These are phyloP conservation scores for Lunularia cruciata DNA, from an alignment of 225 moss, liverwort and hornwort genomes.

Conservation along the genomic window DNA sequence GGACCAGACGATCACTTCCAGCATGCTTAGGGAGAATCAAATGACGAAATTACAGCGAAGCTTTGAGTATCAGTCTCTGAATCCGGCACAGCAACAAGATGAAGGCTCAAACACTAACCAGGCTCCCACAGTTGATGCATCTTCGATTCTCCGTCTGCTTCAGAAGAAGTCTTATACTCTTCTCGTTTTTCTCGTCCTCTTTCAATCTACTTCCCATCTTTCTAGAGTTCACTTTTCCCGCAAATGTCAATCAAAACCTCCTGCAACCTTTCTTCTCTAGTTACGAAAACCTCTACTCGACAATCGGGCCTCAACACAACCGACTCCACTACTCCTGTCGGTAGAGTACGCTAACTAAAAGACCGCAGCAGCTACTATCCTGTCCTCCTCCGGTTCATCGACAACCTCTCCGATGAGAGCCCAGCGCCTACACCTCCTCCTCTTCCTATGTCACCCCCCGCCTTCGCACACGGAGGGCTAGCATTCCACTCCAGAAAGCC, in stretches of 20 bases:
- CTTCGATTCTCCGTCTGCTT: constrained; percentile 87
- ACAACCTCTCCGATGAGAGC: constrained; percentile 8
- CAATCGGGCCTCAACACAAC: constrained; percentile 1
- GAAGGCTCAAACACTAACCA: constrained; percentile 54
- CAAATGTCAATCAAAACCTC: constrained; percentile 10
- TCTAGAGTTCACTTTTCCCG: constrained; percentile 37
- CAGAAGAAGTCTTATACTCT: constrained; percentile 78
- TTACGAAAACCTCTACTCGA: constrained; percentile 2
- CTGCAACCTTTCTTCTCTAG: not conserved
- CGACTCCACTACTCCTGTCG: constrained; percentile 16
- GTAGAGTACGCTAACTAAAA: constrained; percentile 4
- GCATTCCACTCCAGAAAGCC: constrained; percentile 18
- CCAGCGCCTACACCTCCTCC: not conserved
- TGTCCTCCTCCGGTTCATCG: constrained; percentile 1
- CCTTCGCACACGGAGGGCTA: not conserved
- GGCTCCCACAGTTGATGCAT: constrained; percentile 95
- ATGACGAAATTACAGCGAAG: not conserved
- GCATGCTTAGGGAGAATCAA: constrained; percentile 4
- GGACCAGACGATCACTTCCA: not conserved
- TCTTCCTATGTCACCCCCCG: constrained; percentile 11
- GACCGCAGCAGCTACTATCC: not conserved
- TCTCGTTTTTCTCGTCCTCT: constrained; percentile 93
- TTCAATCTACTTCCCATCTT: constrained; percentile 94
- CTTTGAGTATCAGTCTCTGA: not conserved
- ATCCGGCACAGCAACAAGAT: not conserved